These are phyloP conservation scores for Medicago ruthenica DNA, from an alignment of 306 rosid genomes.

Conservation along the genomic window DNA sequence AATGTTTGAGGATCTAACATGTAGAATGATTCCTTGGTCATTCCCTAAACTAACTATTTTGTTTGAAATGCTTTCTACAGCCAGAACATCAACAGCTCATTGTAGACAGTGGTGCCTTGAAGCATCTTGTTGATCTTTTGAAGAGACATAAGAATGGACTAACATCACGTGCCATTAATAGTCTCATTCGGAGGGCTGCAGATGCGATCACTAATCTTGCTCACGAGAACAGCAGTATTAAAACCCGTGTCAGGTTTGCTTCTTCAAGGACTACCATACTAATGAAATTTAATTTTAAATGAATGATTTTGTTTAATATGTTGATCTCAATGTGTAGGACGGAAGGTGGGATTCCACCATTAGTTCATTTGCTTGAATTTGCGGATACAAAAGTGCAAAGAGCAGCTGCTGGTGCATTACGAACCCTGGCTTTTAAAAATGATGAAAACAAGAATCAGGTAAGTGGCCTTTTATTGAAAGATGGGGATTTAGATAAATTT, in stretches of 20 bases:
- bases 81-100: constrained; percentile 99
- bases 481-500: constrained; percentile 21
- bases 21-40: constrained; percentile 43
- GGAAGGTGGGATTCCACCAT: constrained; percentile 99
- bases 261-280: constrained; percentile 25
- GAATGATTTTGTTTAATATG: constrained; percentile 28
- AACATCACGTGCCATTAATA: constrained; percentile 73
- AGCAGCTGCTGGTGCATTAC: constrained; percentile 97
- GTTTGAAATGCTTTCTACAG: constrained; percentile 60
- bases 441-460: constrained; percentile 98
- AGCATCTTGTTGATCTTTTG: constrained; percentile 82
- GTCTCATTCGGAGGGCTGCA: constrained; percentile 97
- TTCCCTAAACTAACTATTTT: constrained; percentile 48
- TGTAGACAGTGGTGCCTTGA: constrained; percentile 85
- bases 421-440: constrained; percentile 94
- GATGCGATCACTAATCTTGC: constrained; percentile 98
- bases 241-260: constrained; percentile 92
- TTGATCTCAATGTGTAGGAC: constrained; percentile 58
- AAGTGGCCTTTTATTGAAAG: constrained; percentile 36
- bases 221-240: constrained; percentile 93
- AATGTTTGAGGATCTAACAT: constrained; percentile 29
- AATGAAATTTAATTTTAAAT: constrained; percentile 25
- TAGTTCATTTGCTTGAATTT: constrained; percentile 92
- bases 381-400: constrained; percentile 95
- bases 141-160: constrained; percentile 73